A percentile compares a stretch with the other conserved stretches of the same genome.
phyloP scores from a whole-genome alignment of 2,329 filamentous ascomycete genomes.

The Lizonia empirigonia region DNA sequence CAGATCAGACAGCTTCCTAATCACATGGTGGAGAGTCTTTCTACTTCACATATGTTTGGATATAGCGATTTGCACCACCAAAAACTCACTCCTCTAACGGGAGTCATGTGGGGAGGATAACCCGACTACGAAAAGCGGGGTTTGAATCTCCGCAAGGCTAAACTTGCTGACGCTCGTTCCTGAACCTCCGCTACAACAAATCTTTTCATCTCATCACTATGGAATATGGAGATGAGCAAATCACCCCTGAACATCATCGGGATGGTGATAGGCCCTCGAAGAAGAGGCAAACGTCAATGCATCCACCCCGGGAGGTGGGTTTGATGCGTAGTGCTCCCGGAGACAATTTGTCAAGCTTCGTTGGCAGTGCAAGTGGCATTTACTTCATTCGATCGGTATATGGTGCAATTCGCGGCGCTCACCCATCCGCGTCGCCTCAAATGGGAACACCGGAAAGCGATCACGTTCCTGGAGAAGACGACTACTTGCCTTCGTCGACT shows the following conservation, averaged over 20 bases:
- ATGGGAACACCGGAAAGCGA: slow-evolving; percentile 39
- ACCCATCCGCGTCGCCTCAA: slow-evolving; percentile 22
- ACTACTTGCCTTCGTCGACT: slow-evolving; percentile 50
- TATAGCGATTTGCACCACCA: neutral
- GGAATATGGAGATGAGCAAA: slow-evolving; percentile 13
- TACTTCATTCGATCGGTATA: slow-evolving; percentile 64
- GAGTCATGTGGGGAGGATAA: no score
- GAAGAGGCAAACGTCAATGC: slow-evolving; percentile 22
- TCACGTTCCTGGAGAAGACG: slow-evolving; percentile 64
- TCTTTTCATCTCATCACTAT: slow-evolving; percentile 2
- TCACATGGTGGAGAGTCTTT: no score
- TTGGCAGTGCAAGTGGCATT: slow-evolving; percentile 65
- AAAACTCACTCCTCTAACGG: neutral
- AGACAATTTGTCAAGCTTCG: slow-evolving; percentile 58
- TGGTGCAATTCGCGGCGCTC: slow-evolving; percentile 50
- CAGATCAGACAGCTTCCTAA: no score
- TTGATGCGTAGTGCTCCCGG: slow-evolving; percentile 59
- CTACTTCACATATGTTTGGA: neutral
- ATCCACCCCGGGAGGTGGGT: slow-evolving; percentile 50
- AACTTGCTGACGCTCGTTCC: neutral
- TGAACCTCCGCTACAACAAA: neutral
- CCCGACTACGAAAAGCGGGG: no score
- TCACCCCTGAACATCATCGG: neutral
- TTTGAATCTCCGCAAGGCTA: slow-evolving; percentile 18
- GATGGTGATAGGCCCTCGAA: slow-evolving; percentile 17